A percentile compares a stretch with the other conserved stretches of the same genome.
phyloP scores from a whole-genome alignment of 345 rosid genomes.

The Conringia planisiliqua region DNA sequence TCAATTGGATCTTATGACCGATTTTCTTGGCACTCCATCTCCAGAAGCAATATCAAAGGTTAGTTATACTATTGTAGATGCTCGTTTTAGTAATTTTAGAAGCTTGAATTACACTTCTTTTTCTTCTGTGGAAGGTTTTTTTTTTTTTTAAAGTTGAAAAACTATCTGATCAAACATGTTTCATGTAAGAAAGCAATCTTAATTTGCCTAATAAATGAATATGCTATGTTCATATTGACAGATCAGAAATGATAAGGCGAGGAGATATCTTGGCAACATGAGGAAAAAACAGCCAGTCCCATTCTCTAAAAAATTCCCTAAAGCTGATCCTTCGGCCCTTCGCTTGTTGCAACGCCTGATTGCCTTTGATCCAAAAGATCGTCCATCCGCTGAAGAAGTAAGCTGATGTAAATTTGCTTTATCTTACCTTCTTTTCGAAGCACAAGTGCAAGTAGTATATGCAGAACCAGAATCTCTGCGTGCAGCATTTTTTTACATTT shows the following conservation, averaged over 20 bases:
- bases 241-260: constrained; percentile 97
- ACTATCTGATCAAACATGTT: background rate
- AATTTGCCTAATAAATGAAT: background rate
- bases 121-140: background rate
- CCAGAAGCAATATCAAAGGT: constrained; percentile 72
- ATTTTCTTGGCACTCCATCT: constrained; percentile 88
- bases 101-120: background rate
- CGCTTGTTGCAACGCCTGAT: constrained; percentile 65
- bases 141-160: background rate
- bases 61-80: constrained; percentile 4
- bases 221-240: constrained; percentile 32
- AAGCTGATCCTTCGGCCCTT: constrained; percentile 71
- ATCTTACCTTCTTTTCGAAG: background rate
- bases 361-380: constrained; percentile 98
- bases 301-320: constrained; percentile 71
- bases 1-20: constrained; percentile 94
- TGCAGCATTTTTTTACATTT: background rate
- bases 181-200: background rate
- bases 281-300: constrained; percentile 76
- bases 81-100: background rate
- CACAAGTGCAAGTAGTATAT: background rate
- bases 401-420: constrained; percentile 1
- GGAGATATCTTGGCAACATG: constrained; percentile 92
- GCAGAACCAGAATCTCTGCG: background rate
- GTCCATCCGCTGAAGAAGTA: constrained; percentile 85